These are phyloP conservation scores for Cicer judaicum DNA, from an alignment of 306 rosid genomes.

Conservation along the genomic window DNA sequence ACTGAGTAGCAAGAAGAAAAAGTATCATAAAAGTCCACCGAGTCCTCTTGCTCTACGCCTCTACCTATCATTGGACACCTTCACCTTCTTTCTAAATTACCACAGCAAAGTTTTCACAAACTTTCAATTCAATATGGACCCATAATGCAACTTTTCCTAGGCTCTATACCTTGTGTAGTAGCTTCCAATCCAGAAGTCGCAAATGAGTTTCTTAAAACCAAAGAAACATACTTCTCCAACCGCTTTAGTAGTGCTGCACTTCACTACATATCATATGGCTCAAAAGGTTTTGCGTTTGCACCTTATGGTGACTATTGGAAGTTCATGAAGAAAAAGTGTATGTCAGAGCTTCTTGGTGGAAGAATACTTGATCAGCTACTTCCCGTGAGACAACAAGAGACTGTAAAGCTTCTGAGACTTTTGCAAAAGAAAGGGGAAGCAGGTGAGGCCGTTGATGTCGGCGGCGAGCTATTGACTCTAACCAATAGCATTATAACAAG, in stretches of 20 bases:
- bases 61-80: slow-evolving; percentile 45
- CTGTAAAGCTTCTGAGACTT: slow-evolving; percentile 33
- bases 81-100: too few relatives aligned
- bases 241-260: slow-evolving; percentile 9
- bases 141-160: too few relatives aligned
- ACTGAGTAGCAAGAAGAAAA: slow-evolving; percentile 27
- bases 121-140: too few relatives aligned
- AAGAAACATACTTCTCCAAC: slow-evolving; percentile 54
- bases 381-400: slow-evolving; percentile 59
- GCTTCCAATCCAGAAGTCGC: slow-evolving; percentile 54
- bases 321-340: slow-evolving; percentile 62
- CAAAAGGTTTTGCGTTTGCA: slow-evolving; percentile 38
- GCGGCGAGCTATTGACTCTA: slow-evolving; percentile 50
- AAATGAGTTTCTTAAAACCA: slow-evolving; percentile 54
- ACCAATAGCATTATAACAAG: slow-evolving; percentile 54
- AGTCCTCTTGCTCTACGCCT: slow-evolving; percentile 51
- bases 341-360: slow-evolving; percentile 67
- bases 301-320: slow-evolving; percentile 61
- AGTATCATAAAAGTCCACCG: slow-evolving; percentile 41
- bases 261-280: slow-evolving; percentile 28
- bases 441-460: slow-evolving; percentile 49
- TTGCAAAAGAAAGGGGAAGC: slow-evolving; percentile 42
- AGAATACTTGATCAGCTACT: slow-evolving; percentile 49
- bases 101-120: too few relatives aligned
- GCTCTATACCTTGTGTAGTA: slow-evolving; percentile 46